phyloP scores from a whole-genome alignment of 768 basidiomycete species.

The Tulasnella sp. region DNA sequence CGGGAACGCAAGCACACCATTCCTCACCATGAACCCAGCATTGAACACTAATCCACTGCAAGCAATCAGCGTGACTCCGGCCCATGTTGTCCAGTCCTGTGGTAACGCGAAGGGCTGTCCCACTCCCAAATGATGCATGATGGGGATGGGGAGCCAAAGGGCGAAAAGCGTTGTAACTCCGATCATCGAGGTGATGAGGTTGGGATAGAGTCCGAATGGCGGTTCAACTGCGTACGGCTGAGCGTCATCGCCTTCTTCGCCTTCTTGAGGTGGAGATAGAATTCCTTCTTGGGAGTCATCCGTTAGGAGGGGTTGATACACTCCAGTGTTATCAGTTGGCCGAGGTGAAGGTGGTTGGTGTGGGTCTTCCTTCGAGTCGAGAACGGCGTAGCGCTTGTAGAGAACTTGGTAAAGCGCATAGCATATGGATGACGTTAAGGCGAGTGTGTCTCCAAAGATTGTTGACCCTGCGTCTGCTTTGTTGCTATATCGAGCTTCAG shows the following conservation, averaged over 20 bases:
- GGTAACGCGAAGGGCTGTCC: conserved; percentile 51
- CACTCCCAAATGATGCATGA: conserved; percentile 30
- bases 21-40: conserved; percentile 75
- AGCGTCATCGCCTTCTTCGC: background rate
- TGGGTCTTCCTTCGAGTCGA: conserved; percentile 40
- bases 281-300: background rate
- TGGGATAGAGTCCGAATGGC: conserved; percentile 35
- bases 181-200: conserved; percentile 36
- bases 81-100: conserved; percentile 48
- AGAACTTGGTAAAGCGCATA: conserved; percentile 83
- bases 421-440: conserved; percentile 68
- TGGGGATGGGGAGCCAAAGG: conserved; percentile 32
- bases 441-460: conserved; percentile 67
- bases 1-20: too few species aligned
- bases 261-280: background rate
- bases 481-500: background rate
- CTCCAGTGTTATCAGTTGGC: background rate
- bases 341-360: background rate
- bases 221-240: conserved; percentile 22
- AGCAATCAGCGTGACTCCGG: conserved; percentile 69
- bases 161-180: conserved; percentile 33
- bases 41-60: conserved; percentile 77
- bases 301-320: background rate
- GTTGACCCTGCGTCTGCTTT: background rate
- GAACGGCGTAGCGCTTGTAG: conserved; percentile 77